Base-by-base conservation (phyloP, 495 filamentous ascomycete species). In the Parmelia sp. region DNA sequence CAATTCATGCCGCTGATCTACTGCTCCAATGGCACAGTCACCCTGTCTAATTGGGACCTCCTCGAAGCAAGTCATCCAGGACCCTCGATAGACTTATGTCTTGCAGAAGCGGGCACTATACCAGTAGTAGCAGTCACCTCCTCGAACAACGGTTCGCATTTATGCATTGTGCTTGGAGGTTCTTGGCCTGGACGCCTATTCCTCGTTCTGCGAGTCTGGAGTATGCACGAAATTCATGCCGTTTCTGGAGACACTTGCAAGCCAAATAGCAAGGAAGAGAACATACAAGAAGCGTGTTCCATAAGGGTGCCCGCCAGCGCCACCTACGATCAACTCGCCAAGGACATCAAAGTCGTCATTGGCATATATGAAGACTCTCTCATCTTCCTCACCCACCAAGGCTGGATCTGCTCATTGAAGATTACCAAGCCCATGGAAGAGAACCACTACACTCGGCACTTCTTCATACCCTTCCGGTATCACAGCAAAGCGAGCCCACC, bases 261-360 rank as follows among this genome's bases (percentile, higher is more conserved):
- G 42, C 42, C 42, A n/a, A 9, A 45, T n/a, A n/a, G 5, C 42
- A n/a, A 45, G 19, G 21, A 59, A 5, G 17, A 21, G 3, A 12
- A 23, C n/a, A n/a, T n/a, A n/a, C n/a, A n/a, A n/a, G n/a, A n/a
- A n/a, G n/a, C n/a, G n/a, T n/a, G n/a, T n/a, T n/a, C n/a, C n/a
- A n/a, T n/a, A n/a, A n/a, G n/a, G n/a, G n/a, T n/a, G 27, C 31
- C 57, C 7, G 57, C 57, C n/a, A n/a, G n/a, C 33, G 61, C 51
- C 29, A 25, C 31, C 25, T 58, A 36, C 44, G 61, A 63, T 29
- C 10, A 63, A 23, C n/a, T 63, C 19, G 61, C 61, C 33, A 57
- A 61, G 19, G 33, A 35, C 53, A 60, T 63, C 61, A 63, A 63
- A 31, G 5, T n/a, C n/a, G 51, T 63, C 53, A 58, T 63, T 42